A percentile compares a stretch with the other conserved stretches of the same genome.
phyloP scores from a whole-genome alignment of 2,329 filamentous ascomycete genomes.

The Apiospora malaysiana region DNA sequence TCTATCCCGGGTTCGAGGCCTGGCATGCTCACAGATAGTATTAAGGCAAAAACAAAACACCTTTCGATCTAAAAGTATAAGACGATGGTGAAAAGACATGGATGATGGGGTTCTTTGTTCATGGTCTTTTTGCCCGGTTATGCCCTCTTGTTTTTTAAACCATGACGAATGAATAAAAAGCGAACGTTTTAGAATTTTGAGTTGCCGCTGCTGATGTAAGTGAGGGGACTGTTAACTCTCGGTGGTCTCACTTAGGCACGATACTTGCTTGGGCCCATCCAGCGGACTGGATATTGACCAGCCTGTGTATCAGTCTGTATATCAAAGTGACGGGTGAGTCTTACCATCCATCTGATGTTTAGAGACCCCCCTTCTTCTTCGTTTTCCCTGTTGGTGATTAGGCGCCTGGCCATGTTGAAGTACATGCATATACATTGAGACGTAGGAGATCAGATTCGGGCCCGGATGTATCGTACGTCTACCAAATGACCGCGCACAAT shows the following conservation, averaged over 20 bases:
- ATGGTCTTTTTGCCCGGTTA: not conserved
- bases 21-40: not conserved
- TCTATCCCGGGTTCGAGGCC: not conserved
- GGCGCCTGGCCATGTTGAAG: too few species aligned
- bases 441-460: too few species aligned
- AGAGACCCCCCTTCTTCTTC: too few species aligned
- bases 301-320: not conserved
- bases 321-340: too few species aligned
- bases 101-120: slow-evolving; percentile 1
- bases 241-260: not conserved
- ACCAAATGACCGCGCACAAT: too few species aligned
- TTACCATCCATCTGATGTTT: too few species aligned
- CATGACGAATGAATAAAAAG: slow-evolving; percentile 19
- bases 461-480: too few species aligned
- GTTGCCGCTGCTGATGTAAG: not conserved
- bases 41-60: not conserved
- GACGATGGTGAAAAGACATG: not conserved
- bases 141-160: not conserved
- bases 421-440: too few species aligned
- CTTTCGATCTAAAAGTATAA: not conserved
- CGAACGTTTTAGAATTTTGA: not conserved
- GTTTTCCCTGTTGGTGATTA: too few species aligned
- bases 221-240: not conserved
- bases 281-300: not conserved
- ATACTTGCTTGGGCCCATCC: too few species aligned